Base-by-base conservation (phyloP, 257 asterid species). In the Coffea canephora region DNA sequence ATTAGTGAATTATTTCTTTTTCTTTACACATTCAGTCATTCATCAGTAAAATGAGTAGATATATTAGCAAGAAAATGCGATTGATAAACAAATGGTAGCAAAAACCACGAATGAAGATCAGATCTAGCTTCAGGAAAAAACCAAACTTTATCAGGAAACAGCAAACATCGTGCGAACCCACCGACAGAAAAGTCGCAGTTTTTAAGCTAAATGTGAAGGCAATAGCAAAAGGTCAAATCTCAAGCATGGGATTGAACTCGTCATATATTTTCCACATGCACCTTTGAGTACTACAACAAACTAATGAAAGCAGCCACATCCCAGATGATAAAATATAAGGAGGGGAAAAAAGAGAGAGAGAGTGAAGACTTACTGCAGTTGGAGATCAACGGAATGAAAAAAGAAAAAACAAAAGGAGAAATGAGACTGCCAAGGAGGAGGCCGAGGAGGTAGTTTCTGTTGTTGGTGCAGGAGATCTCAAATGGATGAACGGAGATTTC, bases 71-170 rank as follows among this genome's bases (percentile, higher is more conserved):
- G 21, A 23, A 55, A 15, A 69, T 75, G 77, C 79, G 57, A 49
- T 34, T 61, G 36, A 66, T 36, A 50, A 43, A 36, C 41, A 43
- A 31, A 75, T 9, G 18, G n/a, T 14, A 16, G 70, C 74, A 69
- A 61, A n/a, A 78, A 2, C 75, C 83, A 82, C 71, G 78, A 68
- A 81, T 69, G 85, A 74, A 84, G 80, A 84, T 89, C 95, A 87
- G 95, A 93, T 93, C 97, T 88, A 83, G 84, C 75, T 46, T 50
- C 46, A 79, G 59, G 78, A 72, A 4, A 86, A 25, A 67, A 16
- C 4, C 43, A 62, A 76, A 62, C 84, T 25, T 76, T 25, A 78
- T 81, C 31, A 50, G 69, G 71, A 71, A 74, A 74, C 71, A 69
- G 66, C 68, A 77, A 68, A 74, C 69, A 69, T 49, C 76, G 74